phyloP scores from a whole-genome alignment of 345 rosid species.

The Eucalyptus lansdowneana region DNA sequence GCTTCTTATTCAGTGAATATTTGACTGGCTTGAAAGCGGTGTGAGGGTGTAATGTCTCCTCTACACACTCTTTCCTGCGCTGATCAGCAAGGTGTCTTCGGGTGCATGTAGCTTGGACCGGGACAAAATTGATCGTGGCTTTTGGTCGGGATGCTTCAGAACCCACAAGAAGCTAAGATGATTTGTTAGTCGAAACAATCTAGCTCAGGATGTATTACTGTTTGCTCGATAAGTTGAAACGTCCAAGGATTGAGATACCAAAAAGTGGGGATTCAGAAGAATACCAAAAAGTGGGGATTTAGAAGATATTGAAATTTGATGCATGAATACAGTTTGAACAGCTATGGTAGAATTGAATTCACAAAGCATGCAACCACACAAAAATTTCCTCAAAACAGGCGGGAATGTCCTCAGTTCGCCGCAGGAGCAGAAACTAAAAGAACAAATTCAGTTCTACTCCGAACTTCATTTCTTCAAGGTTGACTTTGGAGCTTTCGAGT shows the following conservation, averaged over 20 bases:
- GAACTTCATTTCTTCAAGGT: not conserved
- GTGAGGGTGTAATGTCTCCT: no score
- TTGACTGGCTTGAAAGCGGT: no score
- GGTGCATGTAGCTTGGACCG: no score
- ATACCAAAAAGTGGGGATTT: not conserved
- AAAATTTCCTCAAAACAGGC: not conserved
- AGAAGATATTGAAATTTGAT: not conserved
- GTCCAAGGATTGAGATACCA: not conserved
- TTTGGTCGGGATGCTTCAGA: no score
- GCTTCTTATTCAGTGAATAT: no score
- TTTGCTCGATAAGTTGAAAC: no score
- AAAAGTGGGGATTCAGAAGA: not conserved
- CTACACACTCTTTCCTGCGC: no score
- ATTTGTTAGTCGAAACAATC: no score
- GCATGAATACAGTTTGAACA: not conserved
- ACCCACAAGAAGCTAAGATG: not conserved
- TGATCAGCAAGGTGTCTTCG: no score
- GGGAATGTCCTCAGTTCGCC: not conserved
- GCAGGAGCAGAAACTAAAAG: not conserved
- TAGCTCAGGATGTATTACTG: no score
- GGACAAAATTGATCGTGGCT: no score
- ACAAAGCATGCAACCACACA: not conserved
- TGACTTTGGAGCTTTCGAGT: not conserved
- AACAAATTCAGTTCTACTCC: not conserved
- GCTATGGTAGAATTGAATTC: not conserved